phyloP scores from a whole-genome alignment of 441 rosid species.

The Francoa sonchifolia region DNA sequence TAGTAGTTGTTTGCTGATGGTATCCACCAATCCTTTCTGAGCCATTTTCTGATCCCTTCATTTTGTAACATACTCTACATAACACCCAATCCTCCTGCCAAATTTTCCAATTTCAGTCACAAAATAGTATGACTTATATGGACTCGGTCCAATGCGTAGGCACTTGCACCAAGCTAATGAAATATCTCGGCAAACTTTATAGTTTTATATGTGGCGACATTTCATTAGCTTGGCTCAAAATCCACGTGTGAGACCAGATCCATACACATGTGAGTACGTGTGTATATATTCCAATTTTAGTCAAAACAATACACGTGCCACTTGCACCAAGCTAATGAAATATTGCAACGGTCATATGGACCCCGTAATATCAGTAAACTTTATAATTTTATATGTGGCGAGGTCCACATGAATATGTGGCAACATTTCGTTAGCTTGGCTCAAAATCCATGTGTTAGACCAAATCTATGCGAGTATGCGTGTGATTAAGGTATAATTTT shows the following conservation, averaged over 20 bases:
- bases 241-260: background rate
- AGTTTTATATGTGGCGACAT: background rate
- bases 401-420: too few species aligned
- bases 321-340: too few species aligned
- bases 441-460: too few species aligned
- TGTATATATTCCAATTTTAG: too few species aligned
- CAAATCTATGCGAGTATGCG: background rate
- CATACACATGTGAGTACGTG: background rate
- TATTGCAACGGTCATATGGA: too few species aligned
- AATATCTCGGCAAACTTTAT: background rate
- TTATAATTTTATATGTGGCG: too few species aligned
- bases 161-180: background rate
- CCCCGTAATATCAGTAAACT: too few species aligned
- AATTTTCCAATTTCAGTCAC: background rate
- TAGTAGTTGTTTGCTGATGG: slow-evolving; percentile 15
- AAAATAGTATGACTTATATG: background rate
- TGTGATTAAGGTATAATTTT: background rate
- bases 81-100: slow-evolving; percentile 92
- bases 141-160: background rate
- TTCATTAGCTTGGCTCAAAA: background rate
- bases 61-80: slow-evolving; percentile 77
- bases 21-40: too few species aligned
- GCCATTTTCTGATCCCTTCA: slow-evolving; percentile 27
- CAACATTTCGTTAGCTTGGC: too few species aligned
- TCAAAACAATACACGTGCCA: too few species aligned